Evolutionary conservation across 352 stramenopile genomes (phyloP).

Genomic region (Phytopythium sindhum): DNA sequence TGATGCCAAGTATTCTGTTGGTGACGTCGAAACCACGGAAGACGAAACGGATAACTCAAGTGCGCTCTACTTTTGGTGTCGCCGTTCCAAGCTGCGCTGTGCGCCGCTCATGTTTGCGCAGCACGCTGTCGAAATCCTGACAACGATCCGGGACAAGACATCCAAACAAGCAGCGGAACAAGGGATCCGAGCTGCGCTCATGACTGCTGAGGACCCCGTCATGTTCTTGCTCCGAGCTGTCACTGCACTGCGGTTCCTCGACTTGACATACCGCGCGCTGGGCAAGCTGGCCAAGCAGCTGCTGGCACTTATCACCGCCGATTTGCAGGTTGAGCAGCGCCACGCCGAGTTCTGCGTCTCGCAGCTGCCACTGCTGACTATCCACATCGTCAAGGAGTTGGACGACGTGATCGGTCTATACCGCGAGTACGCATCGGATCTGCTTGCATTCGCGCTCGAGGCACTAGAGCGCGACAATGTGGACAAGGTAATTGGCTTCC

Average conservation of each 20-base stretch:
- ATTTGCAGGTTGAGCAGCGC: slow-evolving; percentile 28
- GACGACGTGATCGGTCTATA: slow-evolving; percentile 58
- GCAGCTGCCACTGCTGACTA: slow-evolving; percentile 47
- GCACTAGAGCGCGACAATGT: slow-evolving; percentile 61
- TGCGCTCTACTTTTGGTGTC: slow-evolving; percentile 55
- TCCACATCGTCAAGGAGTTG: slow-evolving; percentile 73
- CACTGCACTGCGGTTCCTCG: slow-evolving; percentile 45
- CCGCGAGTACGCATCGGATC: slow-evolving; percentile 30
- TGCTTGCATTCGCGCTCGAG: slow-evolving; percentile 56
- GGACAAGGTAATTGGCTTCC: slow-evolving; percentile 63
- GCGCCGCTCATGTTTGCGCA: slow-evolving; percentile 69
- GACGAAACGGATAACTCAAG: slow-evolving; percentile 13
- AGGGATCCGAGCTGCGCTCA: slow-evolving; percentile 42
- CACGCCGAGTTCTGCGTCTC: slow-evolving; percentile 56
- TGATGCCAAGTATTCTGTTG: background rate
- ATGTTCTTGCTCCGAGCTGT: slow-evolving; percentile 56
- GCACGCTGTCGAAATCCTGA: slow-evolving; percentile 64
- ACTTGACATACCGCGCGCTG: slow-evolving; percentile 57
- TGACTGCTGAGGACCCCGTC: slow-evolving; percentile 44
- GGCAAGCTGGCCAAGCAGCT: slow-evolving; percentile 77
- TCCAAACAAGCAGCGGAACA: slow-evolving; percentile 50
- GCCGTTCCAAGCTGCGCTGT: slow-evolving; percentile 32
- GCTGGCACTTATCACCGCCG: slow-evolving; percentile 40
- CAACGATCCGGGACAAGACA: slow-evolving; percentile 65
- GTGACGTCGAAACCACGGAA: background rate